Percentiles rank a stretch among this genome's conserved stretches.
Evolutionary conservation across 2,329 filamentous ascomycete genomes (phyloP).

Genomic region (Hypoxylon sp.): DNA sequence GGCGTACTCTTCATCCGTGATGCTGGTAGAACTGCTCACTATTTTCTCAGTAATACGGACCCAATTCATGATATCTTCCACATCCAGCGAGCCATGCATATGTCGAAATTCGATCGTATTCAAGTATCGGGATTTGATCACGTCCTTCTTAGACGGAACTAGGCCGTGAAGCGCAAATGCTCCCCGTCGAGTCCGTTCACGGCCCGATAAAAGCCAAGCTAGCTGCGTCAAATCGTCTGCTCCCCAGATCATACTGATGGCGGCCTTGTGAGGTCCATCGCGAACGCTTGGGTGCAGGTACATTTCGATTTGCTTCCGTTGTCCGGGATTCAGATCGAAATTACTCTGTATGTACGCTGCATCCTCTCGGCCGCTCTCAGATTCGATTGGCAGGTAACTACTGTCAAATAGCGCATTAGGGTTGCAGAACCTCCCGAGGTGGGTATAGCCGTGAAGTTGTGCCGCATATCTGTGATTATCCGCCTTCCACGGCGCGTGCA

Average conservation of each 20-base stretch:
- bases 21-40: not conserved
- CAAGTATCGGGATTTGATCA: constrained; percentile 10
- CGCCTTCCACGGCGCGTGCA: constrained; percentile 1
- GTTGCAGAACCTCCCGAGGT: constrained; percentile 1
- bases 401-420: not conserved
- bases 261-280: not conserved
- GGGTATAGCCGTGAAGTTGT: not conserved
- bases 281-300: too few relatives aligned
- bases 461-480: not conserved
- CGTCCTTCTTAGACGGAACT: not conserved
- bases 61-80: constrained; percentile 25
- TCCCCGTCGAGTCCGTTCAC: constrained; percentile 1
- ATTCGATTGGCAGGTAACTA: not conserved
- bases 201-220: constrained; percentile 17
- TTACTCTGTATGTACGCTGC: not conserved
- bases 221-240: constrained; percentile 7
- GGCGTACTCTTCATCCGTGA: not conserved
- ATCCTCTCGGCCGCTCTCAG: not conserved
- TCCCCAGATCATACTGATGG: constrained; percentile 7
- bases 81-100: constrained; percentile 24
- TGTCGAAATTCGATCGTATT: constrained; percentile 21
- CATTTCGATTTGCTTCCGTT: not conserved
- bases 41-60: constrained; percentile 10
- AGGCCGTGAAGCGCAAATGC: constrained; percentile 7
- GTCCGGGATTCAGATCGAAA: not conserved